Evolutionary conservation across 2,329 filamentous ascomycete genomes (phyloP).

Genomic region (Whalleya microplaca): DNA sequence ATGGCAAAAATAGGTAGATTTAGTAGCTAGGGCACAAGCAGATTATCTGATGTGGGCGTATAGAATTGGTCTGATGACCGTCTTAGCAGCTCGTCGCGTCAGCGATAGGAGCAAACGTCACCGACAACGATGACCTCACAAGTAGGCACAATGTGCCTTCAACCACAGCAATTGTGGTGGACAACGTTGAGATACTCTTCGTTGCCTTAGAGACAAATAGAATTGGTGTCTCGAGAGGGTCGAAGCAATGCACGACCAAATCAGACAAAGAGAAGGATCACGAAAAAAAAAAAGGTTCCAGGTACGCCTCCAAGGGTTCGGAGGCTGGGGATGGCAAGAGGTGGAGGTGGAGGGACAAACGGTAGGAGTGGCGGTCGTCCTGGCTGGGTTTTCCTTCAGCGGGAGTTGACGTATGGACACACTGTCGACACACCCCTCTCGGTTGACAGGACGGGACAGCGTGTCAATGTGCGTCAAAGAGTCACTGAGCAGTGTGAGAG

Average conservation of each 20-base stretch:
- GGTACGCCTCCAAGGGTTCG: slow-evolving; percentile 24
- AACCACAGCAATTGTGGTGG: slow-evolving; percentile 24
- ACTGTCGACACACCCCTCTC: slow-evolving; percentile 23
- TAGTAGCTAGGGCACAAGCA: slow-evolving; percentile 2
- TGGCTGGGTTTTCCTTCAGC: slow-evolving; percentile 18
- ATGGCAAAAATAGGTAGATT: slow-evolving; percentile 3
- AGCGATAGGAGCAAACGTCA: slow-evolving; percentile 14
- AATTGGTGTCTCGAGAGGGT: slow-evolving; percentile 4
- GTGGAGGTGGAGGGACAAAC: slow-evolving; percentile 21
- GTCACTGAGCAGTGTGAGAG: no score
- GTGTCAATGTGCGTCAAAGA: slow-evolving; percentile 28
- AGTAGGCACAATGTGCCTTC: slow-evolving; percentile 7
- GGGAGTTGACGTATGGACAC: slow-evolving; percentile 22
- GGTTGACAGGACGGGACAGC: slow-evolving; percentile 20
- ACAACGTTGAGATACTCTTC: slow-evolving; percentile 14
- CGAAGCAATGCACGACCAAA: slow-evolving; percentile 17
- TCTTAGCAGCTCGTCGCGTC: slow-evolving; percentile 18
- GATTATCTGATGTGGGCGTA: slow-evolving; percentile 8
- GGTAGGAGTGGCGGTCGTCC: slow-evolving; percentile 23
- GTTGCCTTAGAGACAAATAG: slow-evolving; percentile 7
- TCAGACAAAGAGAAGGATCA: slow-evolving; percentile 6
- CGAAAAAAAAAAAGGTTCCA: no score
- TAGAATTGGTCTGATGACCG: slow-evolving; percentile 19
- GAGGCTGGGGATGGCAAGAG: slow-evolving; percentile 28
- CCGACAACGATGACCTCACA: slow-evolving; percentile 11